Conservation (phyloP, 139 green algal species). For the Yamagishiella unicocca region DNA sequence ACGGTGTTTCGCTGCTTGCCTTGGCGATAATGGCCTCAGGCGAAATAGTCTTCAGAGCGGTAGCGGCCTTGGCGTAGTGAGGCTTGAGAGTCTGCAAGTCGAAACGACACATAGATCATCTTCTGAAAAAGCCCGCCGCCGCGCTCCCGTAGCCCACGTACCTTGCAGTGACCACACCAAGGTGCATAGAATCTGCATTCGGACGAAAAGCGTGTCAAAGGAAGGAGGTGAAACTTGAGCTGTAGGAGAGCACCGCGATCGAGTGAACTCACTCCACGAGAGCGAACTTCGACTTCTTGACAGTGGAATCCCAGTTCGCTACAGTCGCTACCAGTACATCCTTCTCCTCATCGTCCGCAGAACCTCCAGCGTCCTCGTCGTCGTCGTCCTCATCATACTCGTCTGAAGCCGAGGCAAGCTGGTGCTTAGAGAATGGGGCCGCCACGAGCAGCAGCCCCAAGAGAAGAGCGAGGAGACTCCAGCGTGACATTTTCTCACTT, state of each 20-base stretch:
- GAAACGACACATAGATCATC: constrained; percentile 7
- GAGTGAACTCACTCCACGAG: constrained; percentile 66
- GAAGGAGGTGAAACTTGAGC: not conserved
- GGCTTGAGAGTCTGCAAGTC: constrained; percentile 75
- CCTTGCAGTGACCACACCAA: constrained; percentile 63
- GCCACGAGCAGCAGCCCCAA: constrained; percentile 60
- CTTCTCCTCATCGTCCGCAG: constrained; percentile 65
- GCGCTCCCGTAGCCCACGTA: not conserved
- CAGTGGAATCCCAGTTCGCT: constrained; percentile 75
- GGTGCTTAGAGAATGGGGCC: constrained; percentile 53
- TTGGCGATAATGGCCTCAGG: constrained; percentile 78
- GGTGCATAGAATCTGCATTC: constrained; percentile 54
- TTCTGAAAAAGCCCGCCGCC: not conserved
- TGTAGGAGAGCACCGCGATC: constrained; percentile 3
- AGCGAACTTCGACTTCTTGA: constrained; percentile 74
- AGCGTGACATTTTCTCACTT: constrained; percentile 47
- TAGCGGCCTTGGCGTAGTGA: constrained; percentile 82
- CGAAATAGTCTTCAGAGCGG: constrained; percentile 70
- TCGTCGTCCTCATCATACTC: constrained; percentile 57
- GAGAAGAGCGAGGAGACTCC: constrained; percentile 49
- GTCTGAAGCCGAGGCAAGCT: not conserved
- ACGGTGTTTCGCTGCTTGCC: constrained; percentile 59
- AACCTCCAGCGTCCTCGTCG: constrained; percentile 60
- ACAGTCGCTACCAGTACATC: constrained; percentile 81
- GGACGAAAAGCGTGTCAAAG: not conserved